Percentiles rank a stretch among this genome's conserved stretches.
Conservation (phyloP, 768 basidiomycete species). For the Chalciporus chontae region DNA sequence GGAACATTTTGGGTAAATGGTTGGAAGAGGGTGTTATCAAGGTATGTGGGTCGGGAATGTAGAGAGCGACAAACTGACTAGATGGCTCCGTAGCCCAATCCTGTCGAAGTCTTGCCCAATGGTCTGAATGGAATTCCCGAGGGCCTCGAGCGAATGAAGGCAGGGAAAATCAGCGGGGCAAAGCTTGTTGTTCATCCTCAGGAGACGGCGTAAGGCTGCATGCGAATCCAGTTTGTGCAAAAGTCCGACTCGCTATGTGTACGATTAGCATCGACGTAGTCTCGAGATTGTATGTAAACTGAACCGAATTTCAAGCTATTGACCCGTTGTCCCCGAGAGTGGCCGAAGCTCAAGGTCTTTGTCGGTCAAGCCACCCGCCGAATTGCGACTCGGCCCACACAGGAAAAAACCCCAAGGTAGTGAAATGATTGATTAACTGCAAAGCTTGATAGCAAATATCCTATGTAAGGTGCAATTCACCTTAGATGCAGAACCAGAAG, state of each 20-base stretch:
- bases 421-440: too few relatives aligned
- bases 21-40: constrained; percentile 25
- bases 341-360: background rate
- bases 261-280: constrained; percentile 12
- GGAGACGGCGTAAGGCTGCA: constrained; percentile 27
- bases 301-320: background rate
- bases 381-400: too few relatives aligned
- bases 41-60: constrained; percentile 5
- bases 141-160: constrained; percentile 36
- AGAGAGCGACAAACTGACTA: background rate
- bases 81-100: constrained; percentile 32
- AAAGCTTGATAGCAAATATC: too few relatives aligned
- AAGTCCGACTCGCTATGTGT: constrained; percentile 6
- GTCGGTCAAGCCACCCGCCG: too few relatives aligned
- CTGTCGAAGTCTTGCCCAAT: constrained; percentile 38
- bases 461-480: too few relatives aligned
- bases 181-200: constrained; percentile 44
- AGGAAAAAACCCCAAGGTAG: too few relatives aligned
- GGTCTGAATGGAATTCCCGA: constrained; percentile 38
- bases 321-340: background rate
- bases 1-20: constrained; percentile 24
- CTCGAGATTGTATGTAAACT: background rate
- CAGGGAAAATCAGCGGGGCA: constrained; percentile 37
- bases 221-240: background rate
- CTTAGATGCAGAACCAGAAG: too few relatives aligned